A percentile compares a stretch with the other conserved stretches of the same genome.
Evolutionary conservation across 2,329 filamentous ascomycete genomes (phyloP).

Genomic region (Venturia aucupariae): DNA sequence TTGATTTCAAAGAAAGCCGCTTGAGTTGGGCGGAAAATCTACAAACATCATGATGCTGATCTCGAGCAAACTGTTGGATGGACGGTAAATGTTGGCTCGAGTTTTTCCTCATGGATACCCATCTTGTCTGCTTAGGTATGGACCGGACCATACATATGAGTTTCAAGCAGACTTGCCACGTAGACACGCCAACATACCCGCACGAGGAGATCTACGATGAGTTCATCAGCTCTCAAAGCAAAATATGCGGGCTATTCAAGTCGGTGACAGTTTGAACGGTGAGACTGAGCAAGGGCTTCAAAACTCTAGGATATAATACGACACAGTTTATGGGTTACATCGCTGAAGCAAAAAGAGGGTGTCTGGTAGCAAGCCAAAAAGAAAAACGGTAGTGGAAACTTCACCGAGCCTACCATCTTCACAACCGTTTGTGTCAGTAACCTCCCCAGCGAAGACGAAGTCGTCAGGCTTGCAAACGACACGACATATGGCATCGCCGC

Average conservation of each 20-base stretch:
- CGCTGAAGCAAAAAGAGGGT: too few relatives aligned
- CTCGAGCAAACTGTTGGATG: neutral
- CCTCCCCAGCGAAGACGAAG: slow-evolving; percentile 28
- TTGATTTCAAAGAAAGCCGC: neutral
- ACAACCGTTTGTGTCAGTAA: slow-evolving; percentile 23
- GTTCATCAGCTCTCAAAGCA: neutral
- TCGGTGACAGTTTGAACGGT: neutral
- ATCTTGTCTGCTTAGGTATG: neutral
- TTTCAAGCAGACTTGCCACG: neutral
- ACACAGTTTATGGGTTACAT: too few relatives aligned
- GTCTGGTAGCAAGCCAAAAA: too few relatives aligned
- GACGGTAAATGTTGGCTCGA: neutral
- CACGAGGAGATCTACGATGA: neutral
- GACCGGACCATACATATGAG: neutral
- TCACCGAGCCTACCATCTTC: slow-evolving; percentile 26
- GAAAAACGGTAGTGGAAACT: slow-evolving; percentile 21
- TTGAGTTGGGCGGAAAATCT: too few relatives aligned
- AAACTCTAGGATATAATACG: neutral
- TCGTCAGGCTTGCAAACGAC: slow-evolving; percentile 24
- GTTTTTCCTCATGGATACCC: neutral
- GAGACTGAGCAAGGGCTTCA: neutral
- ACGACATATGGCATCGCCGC: slow-evolving; percentile 19
- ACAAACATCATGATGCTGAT: neutral
- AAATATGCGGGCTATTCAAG: neutral
- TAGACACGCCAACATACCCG: neutral